Evolutionary conservation across 2,329 filamentous ascomycete species (phyloP).

Genomic region (Hypoxylon sp.): DNA sequence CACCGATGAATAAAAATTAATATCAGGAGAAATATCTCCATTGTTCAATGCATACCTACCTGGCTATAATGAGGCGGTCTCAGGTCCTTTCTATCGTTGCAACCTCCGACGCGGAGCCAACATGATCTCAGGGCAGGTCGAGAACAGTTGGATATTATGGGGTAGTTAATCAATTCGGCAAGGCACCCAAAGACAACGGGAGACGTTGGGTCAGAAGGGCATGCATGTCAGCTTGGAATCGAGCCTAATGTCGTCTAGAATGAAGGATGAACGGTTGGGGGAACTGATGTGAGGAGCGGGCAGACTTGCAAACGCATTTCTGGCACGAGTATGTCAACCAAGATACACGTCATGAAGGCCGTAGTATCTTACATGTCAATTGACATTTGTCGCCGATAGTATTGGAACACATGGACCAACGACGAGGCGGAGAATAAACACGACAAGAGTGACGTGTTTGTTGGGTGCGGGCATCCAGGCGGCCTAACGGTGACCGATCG

Average conservation of each 20-base stretch:
- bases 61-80: neutral
- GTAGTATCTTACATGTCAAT: conserved; percentile 10
- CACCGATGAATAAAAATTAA: neutral
- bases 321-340: neutral
- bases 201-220: neutral
- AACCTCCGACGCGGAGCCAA: neutral
- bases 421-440: conserved; percentile 20
- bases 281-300: neutral
- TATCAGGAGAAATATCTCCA: neutral
- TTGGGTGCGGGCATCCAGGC: neutral
- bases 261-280: neutral
- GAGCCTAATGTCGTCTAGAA: neutral
- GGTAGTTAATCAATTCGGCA: neutral
- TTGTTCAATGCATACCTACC: neutral
- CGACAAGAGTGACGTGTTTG: conserved; percentile 19
- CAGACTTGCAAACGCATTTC: neutral
- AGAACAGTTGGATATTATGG: neutral
- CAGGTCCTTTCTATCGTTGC: neutral
- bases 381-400: conserved; percentile 8
- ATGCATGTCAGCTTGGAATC: neutral
- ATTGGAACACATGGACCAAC: conserved; percentile 8
- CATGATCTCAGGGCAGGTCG: neutral
- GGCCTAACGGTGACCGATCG: neutral
- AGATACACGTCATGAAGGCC: conserved; percentile 9
- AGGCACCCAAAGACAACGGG: neutral